Evolutionary conservation across 2,329 filamentous ascomycete genomes (phyloP).

Genomic region (Cladosporium colombiae): DNA sequence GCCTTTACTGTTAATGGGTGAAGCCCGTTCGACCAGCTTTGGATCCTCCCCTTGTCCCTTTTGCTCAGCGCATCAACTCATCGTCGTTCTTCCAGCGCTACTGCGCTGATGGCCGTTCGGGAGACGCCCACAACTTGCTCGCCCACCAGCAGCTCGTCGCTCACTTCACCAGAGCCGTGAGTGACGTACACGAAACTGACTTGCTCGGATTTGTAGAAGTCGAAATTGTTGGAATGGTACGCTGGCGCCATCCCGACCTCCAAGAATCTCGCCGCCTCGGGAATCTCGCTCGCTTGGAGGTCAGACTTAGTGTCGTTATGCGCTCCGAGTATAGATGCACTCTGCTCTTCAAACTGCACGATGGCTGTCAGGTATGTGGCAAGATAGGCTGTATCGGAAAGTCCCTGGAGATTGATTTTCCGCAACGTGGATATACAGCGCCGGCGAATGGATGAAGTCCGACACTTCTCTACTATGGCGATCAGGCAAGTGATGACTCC

Average conservation of each 20-base stretch:
- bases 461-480: constrained; percentile 19
- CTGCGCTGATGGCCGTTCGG: not conserved
- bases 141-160: not conserved
- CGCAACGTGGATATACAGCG: constrained; percentile 18
- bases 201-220: not conserved
- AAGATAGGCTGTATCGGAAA: constrained; percentile 19
- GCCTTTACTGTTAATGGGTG: too few relatives aligned
- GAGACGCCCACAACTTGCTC: not conserved
- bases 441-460: constrained; percentile 20
- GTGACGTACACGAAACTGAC: not conserved
- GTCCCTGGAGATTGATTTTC: constrained; percentile 16
- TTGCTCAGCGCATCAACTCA: too few relatives aligned
- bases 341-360: not conserved
- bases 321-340: not conserved
- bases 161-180: not conserved
- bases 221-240: not conserved
- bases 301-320: not conserved
- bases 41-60: too few relatives aligned
- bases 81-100: too few relatives aligned
- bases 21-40: too few relatives aligned
- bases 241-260: constrained; percentile 7
- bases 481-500: constrained; percentile 14
- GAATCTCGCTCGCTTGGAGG: not conserved
- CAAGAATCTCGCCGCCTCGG: not conserved
- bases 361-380: not conserved